Evolutionary conservation across 2,329 filamentous ascomycete species (phyloP).

Genomic region (Cadophora luteo-olivacea): DNA sequence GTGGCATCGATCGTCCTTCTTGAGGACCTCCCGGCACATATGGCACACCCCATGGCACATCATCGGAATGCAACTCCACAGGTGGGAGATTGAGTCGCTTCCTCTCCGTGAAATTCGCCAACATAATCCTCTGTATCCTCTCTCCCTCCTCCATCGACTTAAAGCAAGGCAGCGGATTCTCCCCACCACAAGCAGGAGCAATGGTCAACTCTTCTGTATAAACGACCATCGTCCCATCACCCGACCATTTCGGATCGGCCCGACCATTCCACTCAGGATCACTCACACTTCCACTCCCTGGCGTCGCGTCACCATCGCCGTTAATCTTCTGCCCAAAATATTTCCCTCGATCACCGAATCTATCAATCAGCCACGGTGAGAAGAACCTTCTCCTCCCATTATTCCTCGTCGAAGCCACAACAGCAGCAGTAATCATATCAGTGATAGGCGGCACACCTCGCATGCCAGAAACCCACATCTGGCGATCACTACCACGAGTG

Average conservation of each 20-base stretch:
- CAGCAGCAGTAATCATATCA: constrained; percentile 8
- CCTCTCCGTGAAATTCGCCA: constrained; percentile 48
- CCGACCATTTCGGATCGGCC: constrained; percentile 52
- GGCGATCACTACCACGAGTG: background rate
- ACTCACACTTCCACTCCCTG: constrained; percentile 46
- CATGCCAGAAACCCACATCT: background rate
- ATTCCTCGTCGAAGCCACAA: constrained; percentile 50
- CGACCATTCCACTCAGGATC: constrained; percentile 56
- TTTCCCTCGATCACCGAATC: constrained; percentile 51
- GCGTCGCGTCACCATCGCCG: constrained; percentile 44
- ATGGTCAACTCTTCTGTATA: constrained; percentile 51
- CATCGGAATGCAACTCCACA: constrained; percentile 42
- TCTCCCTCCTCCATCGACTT: constrained; percentile 49
- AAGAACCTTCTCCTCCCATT: constrained; percentile 55
- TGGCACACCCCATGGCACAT: constrained; percentile 46
- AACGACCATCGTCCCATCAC: constrained; percentile 51
- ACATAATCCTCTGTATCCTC: constrained; percentile 49
- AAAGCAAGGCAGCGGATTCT: constrained; percentile 51
- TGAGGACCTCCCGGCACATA: constrained; percentile 39
- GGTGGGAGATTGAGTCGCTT: constrained; percentile 36
- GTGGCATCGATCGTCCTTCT: background rate
- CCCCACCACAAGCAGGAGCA: constrained; percentile 51
- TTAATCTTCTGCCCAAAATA: constrained; percentile 55
- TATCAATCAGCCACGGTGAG: constrained; percentile 52
- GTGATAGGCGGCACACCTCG: background rate